Evolutionary conservation across 805 yeast genomes (phyloP).

Genomic region (Zygoascus bituminiphila): DNA sequence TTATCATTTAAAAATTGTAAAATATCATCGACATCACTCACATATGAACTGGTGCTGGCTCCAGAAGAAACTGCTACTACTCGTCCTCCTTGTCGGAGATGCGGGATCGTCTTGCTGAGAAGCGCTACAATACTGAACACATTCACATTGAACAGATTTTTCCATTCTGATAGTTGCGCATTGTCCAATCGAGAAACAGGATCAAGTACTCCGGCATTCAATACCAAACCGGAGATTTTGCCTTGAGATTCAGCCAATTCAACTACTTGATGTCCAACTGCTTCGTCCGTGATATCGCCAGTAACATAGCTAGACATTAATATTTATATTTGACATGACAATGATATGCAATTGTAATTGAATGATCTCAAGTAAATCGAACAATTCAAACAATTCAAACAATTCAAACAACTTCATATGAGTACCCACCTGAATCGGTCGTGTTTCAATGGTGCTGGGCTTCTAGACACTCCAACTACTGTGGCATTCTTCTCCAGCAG

Average conservation of each 20-base stretch:
- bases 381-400: too few relatives aligned
- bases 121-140: slow-evolving; percentile 65
- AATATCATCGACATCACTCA: slow-evolving; percentile 11
- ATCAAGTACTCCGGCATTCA: slow-evolving; percentile 70
- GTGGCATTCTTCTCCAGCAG: slow-evolving; percentile 37
- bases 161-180: slow-evolving; percentile 55
- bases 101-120: slow-evolving; percentile 47
- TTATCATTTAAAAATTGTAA: not conserved
- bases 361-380: too few relatives aligned
- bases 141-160: slow-evolving; percentile 60
- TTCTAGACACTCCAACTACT: slow-evolving; percentile 68
- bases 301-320: slow-evolving; percentile 25
- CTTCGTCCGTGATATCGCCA: slow-evolving; percentile 47
- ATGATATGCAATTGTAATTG: not conserved
- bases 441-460: slow-evolving; percentile 36
- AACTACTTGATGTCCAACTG: slow-evolving; percentile 33
- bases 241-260: slow-evolving; percentile 41
- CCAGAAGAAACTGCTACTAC: slow-evolving; percentile 84
- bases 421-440: slow-evolving; percentile 17
- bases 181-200: slow-evolving; percentile 54
- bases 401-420: too few relatives aligned
- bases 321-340: not conserved
- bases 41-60: slow-evolving; percentile 56
- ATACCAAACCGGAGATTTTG: slow-evolving; percentile 43
- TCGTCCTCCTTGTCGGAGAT: slow-evolving; percentile 49